Evolutionary conservation across 2,329 filamentous ascomycete species (phyloP), one percentile per base, ranked within the genome.

Genomic region (Colletotrichum cereale): DNA sequence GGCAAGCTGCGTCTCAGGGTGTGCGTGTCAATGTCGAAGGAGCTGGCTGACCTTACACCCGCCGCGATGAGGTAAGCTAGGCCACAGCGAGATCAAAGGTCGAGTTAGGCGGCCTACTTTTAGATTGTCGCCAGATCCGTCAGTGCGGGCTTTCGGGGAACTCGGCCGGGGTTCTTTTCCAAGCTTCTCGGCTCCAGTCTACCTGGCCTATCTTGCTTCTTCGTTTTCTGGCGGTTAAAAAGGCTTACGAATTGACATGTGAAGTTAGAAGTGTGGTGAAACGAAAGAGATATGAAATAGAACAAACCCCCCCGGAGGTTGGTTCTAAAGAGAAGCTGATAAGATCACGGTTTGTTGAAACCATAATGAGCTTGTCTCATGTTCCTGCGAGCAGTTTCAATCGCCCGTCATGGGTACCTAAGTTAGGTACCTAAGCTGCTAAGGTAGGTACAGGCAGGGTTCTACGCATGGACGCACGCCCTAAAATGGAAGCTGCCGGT

Each of bases 31-130:
- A 62, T 31, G 50, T 58, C 56, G 40, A 34, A 62, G 26, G 68
- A 53, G 58, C 65, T 71, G 52, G 58, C 65, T 71, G 58, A 50
- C 65, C 56, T 62, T 29, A 52, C 53, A 64, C 38, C 67, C 38
- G 38, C 52, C 16, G 58, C 60, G 69, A 72, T 72, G 69, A 72
- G 69, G 69, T 72, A 72, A 72, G 69, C 69, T 64, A 38, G 68
- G 57, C 65, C 58, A 71, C 57, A 26, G 52, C 42, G 52, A 62
- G 21, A 58, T 57, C 38, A 55, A 50, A 48, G 52, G 62, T 47
- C 44, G 42, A 72, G 62, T 40, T 55, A 61, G 62, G 55, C 62
- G 24, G 44, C 56, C 62, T 61, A 53, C 34, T 57, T 62, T 56
- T 60, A 29, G 58, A 68, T 63, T 34, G 57, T 63, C 42, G 65